A percentile compares a stretch with the other conserved stretches of the same genome.
phyloP scores from a whole-genome alignment of 345 rosid species.

The Odontarrhena argentea region DNA sequence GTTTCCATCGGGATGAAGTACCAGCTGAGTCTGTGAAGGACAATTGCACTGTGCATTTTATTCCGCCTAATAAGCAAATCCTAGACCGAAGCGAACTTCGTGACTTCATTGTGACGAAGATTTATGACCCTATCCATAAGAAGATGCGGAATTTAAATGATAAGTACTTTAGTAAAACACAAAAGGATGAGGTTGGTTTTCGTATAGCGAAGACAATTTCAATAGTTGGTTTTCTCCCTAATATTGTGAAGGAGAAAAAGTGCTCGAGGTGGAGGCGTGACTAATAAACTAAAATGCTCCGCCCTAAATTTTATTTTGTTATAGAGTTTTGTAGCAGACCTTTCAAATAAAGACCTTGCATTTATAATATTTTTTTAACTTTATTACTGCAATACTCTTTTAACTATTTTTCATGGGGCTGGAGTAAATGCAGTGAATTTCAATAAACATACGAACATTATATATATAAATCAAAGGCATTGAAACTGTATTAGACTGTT shows the following conservation, averaged over 20 bases:
- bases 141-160: constrained; percentile 54
- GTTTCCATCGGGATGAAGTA: constrained; percentile 79
- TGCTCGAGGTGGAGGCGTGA: too few relatives aligned
- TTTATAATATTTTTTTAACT: too few relatives aligned
- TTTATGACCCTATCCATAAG: constrained; percentile 53
- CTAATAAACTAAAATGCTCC: too few relatives aligned
- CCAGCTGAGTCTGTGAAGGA: constrained; percentile 79
- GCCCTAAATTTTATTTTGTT: too few relatives aligned
- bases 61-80: constrained; percentile 69
- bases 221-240: constrained; percentile 52
- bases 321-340: too few relatives aligned
- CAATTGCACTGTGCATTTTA: constrained; percentile 71
- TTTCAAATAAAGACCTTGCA: too few relatives aligned
- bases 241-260: neutral
- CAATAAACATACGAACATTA: too few relatives aligned
- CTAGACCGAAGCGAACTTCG: constrained; percentile 62
- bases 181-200: constrained; percentile 55
- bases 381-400: too few relatives aligned
- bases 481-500: constrained; percentile 3
- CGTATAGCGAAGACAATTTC: constrained; percentile 61
- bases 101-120: constrained; percentile 71
- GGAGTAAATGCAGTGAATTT: too few relatives aligned
- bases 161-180: constrained; percentile 47
- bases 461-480: neutral
- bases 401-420: too few relatives aligned